A percentile compares a stretch with the other conserved stretches of the same genome.
phyloP scores from a whole-genome alignment of 345 rosid genomes.

The Euphorbia tirucalli region DNA sequence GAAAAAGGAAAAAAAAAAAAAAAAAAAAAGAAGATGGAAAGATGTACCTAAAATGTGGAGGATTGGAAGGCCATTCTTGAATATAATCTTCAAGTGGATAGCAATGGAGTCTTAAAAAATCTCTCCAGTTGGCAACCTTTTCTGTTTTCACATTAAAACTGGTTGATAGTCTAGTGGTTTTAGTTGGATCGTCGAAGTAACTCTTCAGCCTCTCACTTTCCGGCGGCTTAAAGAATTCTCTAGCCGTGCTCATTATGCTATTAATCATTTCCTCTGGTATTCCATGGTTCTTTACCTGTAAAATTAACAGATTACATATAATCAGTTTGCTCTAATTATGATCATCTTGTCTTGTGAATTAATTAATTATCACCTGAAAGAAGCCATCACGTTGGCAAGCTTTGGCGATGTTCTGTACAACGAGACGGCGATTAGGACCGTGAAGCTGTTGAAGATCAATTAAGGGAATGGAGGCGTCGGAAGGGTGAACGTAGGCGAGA shows the following conservation, averaged over 20 bases:
- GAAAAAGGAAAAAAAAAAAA: no score
- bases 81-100: constrained; percentile 58
- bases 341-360: no score
- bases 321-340: no score
- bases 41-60: constrained; percentile 54
- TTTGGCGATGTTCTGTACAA: constrained; percentile 41
- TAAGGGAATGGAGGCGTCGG: constrained; percentile 49
- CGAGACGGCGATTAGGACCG: constrained; percentile 36
- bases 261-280: constrained; percentile 33
- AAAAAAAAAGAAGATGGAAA: not conserved
- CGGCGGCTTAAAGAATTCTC: constrained; percentile 59
- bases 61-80: constrained; percentile 76
- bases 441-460: constrained; percentile 55
- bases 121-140: constrained; percentile 79
- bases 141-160: constrained; percentile 73
- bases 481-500: constrained; percentile 35
- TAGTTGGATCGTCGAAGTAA: constrained; percentile 63
- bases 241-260: constrained; percentile 36
- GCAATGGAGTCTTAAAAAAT: constrained; percentile 72
- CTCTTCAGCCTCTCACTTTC: constrained; percentile 63
- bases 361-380: constrained; percentile 43
- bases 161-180: constrained; percentile 58
- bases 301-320: not conserved
- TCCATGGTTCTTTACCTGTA: constrained; percentile 75
- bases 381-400: constrained; percentile 65